These are phyloP conservation scores for Pyrus pyrifolia DNA, from an alignment of 306 rosid species.

Conservation along the genomic window DNA sequence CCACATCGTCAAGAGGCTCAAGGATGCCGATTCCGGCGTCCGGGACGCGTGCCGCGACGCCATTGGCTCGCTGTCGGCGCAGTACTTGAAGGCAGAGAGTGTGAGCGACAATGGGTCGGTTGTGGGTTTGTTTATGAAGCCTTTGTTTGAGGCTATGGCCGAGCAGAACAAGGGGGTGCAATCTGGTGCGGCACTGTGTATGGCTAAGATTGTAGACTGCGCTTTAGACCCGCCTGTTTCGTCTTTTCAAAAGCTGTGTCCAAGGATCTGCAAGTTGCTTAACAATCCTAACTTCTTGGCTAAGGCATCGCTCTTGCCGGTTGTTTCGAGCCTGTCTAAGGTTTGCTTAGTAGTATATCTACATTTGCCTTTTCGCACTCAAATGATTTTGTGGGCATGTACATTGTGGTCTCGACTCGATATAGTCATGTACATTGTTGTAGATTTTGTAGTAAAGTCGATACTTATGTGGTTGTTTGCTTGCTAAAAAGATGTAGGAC, in stretches of 20 bases:
- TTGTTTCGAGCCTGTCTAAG: slow-evolving; percentile 80
- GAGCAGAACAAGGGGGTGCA: slow-evolving; percentile 87
- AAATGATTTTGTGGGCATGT: background rate
- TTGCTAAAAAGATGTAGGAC: background rate
- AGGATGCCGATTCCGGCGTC: slow-evolving; percentile 68
- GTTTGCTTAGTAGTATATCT: slow-evolving; percentile 24
- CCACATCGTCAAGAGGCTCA: slow-evolving; percentile 59
- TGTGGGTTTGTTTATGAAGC: slow-evolving; percentile 81
- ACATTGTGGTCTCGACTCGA: background rate
- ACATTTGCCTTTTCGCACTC: background rate
- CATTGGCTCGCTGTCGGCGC: slow-evolving; percentile 53
- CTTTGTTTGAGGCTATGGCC: slow-evolving; percentile 88
- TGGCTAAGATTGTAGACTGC: slow-evolving; percentile 82
- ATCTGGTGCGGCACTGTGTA: slow-evolving; percentile 79
- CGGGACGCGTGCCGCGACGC: slow-evolving; percentile 80
- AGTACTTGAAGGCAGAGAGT: slow-evolving; percentile 37
- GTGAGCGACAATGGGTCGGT: slow-evolving; percentile 39
- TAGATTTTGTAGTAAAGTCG: background rate
- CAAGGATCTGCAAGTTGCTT: slow-evolving; percentile 84
- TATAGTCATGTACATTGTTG: background rate
- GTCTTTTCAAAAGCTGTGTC: slow-evolving; percentile 84
- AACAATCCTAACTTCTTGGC: slow-evolving; percentile 76
- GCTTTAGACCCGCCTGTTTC: slow-evolving; percentile 44
- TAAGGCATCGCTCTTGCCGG: slow-evolving; percentile 69
- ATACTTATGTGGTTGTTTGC: background rate